phyloP scores from a whole-genome alignment of 768 basidiomycete genomes.

The Termitomyces sp. region DNA sequence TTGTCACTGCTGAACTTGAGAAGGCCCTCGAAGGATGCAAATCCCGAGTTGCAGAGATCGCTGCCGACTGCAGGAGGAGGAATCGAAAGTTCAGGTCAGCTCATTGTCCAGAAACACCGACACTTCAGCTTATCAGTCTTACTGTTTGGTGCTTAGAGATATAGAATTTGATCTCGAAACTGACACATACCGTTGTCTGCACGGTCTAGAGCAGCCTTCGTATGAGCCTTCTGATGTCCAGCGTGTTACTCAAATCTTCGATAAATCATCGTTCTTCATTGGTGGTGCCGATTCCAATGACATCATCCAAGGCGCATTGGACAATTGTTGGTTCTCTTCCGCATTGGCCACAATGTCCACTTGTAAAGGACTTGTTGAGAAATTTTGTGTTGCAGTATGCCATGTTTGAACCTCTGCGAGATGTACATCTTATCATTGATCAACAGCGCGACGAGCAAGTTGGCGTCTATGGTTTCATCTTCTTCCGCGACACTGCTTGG shows the following conservation, averaged over 20 bases:
- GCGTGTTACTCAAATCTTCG: slow-evolving; percentile 48
- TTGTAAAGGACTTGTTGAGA: slow-evolving; percentile 41
- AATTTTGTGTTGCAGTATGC: slow-evolving; percentile 48
- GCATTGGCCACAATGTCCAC: slow-evolving; percentile 49
- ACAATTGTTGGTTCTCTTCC: slow-evolving; percentile 53
- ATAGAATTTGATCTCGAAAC: slow-evolving; percentile 51
- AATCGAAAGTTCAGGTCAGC: slow-evolving; percentile 46
- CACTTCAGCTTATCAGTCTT: background rate
- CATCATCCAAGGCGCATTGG: slow-evolving; percentile 44
- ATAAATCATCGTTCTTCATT: slow-evolving; percentile 47
- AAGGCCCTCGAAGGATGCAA: slow-evolving; percentile 42
- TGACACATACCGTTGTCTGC: slow-evolving; percentile 38
- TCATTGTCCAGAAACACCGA: too few species aligned
- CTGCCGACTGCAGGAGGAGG: slow-evolving; percentile 35
- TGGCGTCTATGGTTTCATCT: slow-evolving; percentile 58
- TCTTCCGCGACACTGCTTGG: slow-evolving; percentile 51
- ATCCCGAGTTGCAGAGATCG: slow-evolving; percentile 37
- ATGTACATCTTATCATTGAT: background rate
- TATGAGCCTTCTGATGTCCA: slow-evolving; percentile 33
- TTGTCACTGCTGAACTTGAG: slow-evolving; percentile 46
- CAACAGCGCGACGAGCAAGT: slow-evolving; percentile 46
- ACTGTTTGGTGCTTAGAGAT: background rate
- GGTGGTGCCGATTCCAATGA: slow-evolving; percentile 40
- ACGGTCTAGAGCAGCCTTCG: slow-evolving; percentile 25
- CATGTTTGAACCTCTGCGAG: background rate